Percentiles rank a stretch among this genome's conserved stretches.
Evolutionary conservation across 2,329 filamentous ascomycete species (phyloP).

Genomic region (Ciborinia camelliae): DNA sequence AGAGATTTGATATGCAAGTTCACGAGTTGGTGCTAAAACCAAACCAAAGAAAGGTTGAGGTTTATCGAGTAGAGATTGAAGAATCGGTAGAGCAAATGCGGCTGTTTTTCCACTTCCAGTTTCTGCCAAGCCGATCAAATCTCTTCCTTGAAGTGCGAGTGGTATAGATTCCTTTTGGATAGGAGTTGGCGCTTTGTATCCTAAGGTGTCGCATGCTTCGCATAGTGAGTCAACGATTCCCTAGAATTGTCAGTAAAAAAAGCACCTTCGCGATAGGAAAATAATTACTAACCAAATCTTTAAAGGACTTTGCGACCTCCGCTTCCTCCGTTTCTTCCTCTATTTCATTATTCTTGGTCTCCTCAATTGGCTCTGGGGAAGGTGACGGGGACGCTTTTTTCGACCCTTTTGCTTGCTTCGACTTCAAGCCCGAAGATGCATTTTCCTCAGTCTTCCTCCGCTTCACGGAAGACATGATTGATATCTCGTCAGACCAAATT

Average conservation of each 20-base stretch:
- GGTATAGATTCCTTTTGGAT: slow-evolving; percentile 88
- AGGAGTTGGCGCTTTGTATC: slow-evolving; percentile 81
- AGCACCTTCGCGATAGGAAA: neutral
- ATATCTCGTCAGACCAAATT: neutral
- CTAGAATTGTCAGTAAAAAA: slow-evolving; percentile 38
- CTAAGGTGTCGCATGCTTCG: slow-evolving; percentile 78
- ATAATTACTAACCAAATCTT: slow-evolving; percentile 42
- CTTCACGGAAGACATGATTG: slow-evolving; percentile 36
- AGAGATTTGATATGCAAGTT: slow-evolving; percentile 88
- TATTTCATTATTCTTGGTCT: slow-evolving; percentile 12
- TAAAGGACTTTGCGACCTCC: slow-evolving; percentile 44
- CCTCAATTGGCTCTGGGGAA: slow-evolving; percentile 12
- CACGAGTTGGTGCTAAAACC: slow-evolving; percentile 86
- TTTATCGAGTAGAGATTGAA: slow-evolving; percentile 85
- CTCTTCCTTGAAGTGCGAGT: slow-evolving; percentile 70
- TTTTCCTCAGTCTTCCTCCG: slow-evolving; percentile 35
- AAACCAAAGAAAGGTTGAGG: slow-evolving; percentile 85
- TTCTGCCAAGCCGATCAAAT: slow-evolving; percentile 91
- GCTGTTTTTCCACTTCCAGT: slow-evolving; percentile 96
- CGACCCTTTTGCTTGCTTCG: slow-evolving; percentile 25
- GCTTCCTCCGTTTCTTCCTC: slow-evolving; percentile 25
- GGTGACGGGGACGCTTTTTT: slow-evolving; percentile 16
- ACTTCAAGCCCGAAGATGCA: slow-evolving; percentile 23
- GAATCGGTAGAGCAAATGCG: slow-evolving; percentile 87
- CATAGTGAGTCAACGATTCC: slow-evolving; percentile 84